Evolutionary conservation across 1,284 basidiomycete species (phyloP).

Genomic region (Ceratorhiza oryzae-sativae): DNA sequence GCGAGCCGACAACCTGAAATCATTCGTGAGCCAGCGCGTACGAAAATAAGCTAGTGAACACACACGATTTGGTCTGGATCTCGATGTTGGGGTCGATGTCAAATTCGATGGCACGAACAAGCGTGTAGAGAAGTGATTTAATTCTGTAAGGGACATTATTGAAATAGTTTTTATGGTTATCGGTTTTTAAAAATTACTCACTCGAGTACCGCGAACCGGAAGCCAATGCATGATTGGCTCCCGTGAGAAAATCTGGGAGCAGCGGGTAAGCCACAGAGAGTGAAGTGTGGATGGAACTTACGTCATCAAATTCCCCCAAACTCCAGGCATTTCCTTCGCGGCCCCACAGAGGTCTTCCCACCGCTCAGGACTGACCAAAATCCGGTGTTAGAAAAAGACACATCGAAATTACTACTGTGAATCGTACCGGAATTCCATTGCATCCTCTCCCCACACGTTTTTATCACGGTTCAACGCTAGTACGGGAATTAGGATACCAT

Average conservation of each 20-base stretch:
- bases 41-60: neutral
- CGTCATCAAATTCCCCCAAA: slow-evolving; percentile 65
- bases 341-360: slow-evolving; percentile 61
- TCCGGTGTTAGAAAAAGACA: neutral
- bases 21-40: neutral
- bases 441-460: slow-evolving; percentile 64
- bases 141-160: slow-evolving; percentile 42
- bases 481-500: slow-evolving; percentile 60
- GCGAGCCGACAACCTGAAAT: slow-evolving; percentile 18
- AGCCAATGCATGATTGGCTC: slow-evolving; percentile 39
- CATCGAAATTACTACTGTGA: slow-evolving; percentile 54
- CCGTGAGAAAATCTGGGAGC: slow-evolving; percentile 15
- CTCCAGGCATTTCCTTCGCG: slow-evolving; percentile 59
- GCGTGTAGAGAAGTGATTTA: slow-evolving; percentile 46
- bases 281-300: slow-evolving; percentile 43
- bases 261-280: neutral
- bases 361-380: slow-evolving; percentile 57
- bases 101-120: slow-evolving; percentile 46
- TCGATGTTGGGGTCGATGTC: slow-evolving; percentile 40
- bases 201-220: slow-evolving; percentile 39
- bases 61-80: slow-evolving; percentile 27
- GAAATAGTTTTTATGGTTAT: too few relatives aligned
- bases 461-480: slow-evolving; percentile 56
- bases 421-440: slow-evolving; percentile 49
- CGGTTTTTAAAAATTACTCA: neutral